Base-by-base conservation (phyloP, 192 early-diverging fungal species). In the Coemansia sp. region DNA sequence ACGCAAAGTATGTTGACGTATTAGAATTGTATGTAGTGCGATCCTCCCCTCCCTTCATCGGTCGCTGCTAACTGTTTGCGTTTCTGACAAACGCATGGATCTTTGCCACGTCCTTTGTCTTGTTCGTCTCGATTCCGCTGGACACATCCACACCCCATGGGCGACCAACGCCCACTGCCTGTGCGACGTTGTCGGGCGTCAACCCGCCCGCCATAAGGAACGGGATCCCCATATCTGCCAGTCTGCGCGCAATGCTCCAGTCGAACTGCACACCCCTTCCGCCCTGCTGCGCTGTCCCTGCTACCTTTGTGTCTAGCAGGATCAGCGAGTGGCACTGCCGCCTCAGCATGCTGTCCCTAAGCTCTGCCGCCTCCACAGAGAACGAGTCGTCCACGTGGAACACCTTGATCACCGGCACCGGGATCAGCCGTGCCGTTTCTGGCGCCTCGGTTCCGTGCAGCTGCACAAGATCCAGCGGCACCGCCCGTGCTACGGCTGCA, bases 81-180 rank as follows among this genome's bases (percentile, higher is more conserved):
- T 65, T 80, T 22, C 65, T 45, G 30, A 94, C 80, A 84, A 97
- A 97, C 13, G 65, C 73, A 22, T 63, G 76, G 61, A 96, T 89
- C 76, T 94, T 92, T 5, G 66, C 61, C 4, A 81, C 59, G 72
- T 95, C 93, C 81, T 99, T 99, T 42, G 60, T 74, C 36, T 82
- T 86, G 55, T 91, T 82, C 17, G 87, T 87, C 70, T 98, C 96
- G 1, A 97, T 90, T 10, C 96, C 98, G 44, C 91, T 94, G 11
- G 88, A 89, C 27, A 98, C 94, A 84, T 99, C 98, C 28, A 98
- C 95, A 33, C 84, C 85, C 88, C 87, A 92, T 2, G 93, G 91
- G 22, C 79, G 70, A 5, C 88, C 89, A 28, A 84, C 71, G 6
- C 57, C 67, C 20, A 93, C 74, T 0, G 95, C 94, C 29, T 86